Evolutionary conservation across 768 basidiomycete genomes (phyloP).

Genomic region (Panaeolus papilionaceus): DNA sequence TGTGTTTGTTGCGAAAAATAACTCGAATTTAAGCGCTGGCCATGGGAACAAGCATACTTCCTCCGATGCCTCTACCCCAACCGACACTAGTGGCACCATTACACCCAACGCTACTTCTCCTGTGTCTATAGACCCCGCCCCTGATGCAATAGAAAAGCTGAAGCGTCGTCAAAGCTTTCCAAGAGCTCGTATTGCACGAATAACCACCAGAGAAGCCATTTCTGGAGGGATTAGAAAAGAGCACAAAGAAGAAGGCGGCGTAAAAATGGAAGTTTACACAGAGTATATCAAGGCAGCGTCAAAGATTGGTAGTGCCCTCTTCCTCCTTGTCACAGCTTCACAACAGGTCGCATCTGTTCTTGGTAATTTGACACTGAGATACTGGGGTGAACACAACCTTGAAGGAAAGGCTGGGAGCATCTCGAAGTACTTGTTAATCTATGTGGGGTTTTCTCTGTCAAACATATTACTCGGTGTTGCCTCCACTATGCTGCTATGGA

Average conservation of each 20-base stretch:
- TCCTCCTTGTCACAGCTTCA: slow-evolving; percentile 57
- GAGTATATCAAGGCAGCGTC: slow-evolving; percentile 85
- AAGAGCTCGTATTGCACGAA: slow-evolving; percentile 56
- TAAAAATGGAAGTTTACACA: slow-evolving; percentile 77
- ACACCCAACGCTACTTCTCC: slow-evolving; percentile 32
- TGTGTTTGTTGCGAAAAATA: slow-evolving; percentile 13
- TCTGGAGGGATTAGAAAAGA: slow-evolving; percentile 65
- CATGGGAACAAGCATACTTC: slow-evolving; percentile 44
- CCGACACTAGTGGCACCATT: slow-evolving; percentile 38
- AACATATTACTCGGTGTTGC: slow-evolving; percentile 58
- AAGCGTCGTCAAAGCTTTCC: slow-evolving; percentile 60
- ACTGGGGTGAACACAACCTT: slow-evolving; percentile 84
- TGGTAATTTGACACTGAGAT: slow-evolving; percentile 69
- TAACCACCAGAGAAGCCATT: slow-evolving; percentile 43
- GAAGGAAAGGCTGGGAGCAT: slow-evolving; percentile 59
- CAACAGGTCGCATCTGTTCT: slow-evolving; percentile 68
- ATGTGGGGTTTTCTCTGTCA: slow-evolving; percentile 70
- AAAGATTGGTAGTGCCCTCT: slow-evolving; percentile 68
- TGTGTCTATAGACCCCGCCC: too few species aligned
- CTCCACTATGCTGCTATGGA: slow-evolving; percentile 73
- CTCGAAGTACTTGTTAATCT: slow-evolving; percentile 62
- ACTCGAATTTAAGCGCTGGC: slow-evolving; percentile 29
- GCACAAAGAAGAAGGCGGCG: slow-evolving; percentile 80
- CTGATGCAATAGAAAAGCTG: slow-evolving; percentile 52
- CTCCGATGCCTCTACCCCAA: slow-evolving; percentile 53